Evolutionary conservation across 78 protist genomes (phyloP).

Genomic region (Pigoraptor vietnamica): DNA sequence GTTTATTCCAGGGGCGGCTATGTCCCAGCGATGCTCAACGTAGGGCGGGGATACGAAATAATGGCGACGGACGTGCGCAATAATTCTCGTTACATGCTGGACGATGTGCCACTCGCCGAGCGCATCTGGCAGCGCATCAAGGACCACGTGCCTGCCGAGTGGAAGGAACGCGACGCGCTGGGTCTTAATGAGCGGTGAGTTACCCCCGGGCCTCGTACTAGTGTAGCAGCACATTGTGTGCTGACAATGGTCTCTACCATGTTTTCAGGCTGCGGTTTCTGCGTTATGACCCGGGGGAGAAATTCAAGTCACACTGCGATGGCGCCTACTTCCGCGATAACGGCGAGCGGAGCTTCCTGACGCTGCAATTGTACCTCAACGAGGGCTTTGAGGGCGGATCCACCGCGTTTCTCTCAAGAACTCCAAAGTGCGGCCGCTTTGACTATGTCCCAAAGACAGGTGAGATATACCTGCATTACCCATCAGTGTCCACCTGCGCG

Average conservation of each 20-base stretch:
- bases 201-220: neutral
- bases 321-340: neutral
- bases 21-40: neutral
- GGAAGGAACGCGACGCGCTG: neutral
- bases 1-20: neutral
- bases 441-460: neutral
- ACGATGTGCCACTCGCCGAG: neutral
- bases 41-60: neutral
- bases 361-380: neutral
- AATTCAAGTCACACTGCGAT: neutral
- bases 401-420: neutral
- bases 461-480: neutral
- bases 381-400: neutral
- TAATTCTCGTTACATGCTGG: neutral
- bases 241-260: neutral
- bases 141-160: neutral
- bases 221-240: neutral
- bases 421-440: too few relatives aligned
- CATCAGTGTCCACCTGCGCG: too few relatives aligned
- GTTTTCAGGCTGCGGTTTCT: neutral
- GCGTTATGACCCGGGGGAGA: neutral
- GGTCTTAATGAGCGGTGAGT: neutral
- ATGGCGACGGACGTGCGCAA: neutral
- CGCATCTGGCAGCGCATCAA: neutral
- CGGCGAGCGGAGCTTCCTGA: neutral